Evolutionary conservation across 345 rosid species (phyloP).

Genomic region (Abelmoschus esculentus): DNA sequence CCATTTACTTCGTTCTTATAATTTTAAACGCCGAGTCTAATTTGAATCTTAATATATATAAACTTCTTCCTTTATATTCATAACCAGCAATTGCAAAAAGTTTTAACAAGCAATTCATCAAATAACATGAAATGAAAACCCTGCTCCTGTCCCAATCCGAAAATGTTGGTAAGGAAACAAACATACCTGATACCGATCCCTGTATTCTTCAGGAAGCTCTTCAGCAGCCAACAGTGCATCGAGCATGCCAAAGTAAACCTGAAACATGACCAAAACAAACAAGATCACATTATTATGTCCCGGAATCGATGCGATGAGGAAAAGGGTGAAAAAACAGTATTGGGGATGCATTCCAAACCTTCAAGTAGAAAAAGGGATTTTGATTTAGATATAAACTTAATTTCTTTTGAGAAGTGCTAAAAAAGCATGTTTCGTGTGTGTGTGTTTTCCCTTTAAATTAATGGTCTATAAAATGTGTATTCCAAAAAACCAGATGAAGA

Average conservation of each 20-base stretch:
- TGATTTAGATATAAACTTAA: neutral
- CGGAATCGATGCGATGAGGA: neutral
- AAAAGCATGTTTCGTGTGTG: neutral
- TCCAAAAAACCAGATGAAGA: neutral
- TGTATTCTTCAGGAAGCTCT: slow-evolving; percentile 87
- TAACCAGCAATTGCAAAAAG: neutral
- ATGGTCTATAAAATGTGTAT: neutral
- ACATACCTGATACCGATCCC: slow-evolving; percentile 69
- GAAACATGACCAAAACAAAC: neutral
- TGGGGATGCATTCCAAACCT: neutral
- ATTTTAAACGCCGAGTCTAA: neutral
- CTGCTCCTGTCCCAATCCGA: neutral
- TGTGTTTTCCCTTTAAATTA: neutral
- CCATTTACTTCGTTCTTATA: neutral
- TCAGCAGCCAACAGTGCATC: slow-evolving; percentile 80
- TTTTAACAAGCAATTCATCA: neutral
- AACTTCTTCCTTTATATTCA: neutral
- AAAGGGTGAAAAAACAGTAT: neutral
- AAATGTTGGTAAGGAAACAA: neutral
- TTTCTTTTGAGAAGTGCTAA: neutral
- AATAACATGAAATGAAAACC: neutral
- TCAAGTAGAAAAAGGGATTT: neutral
- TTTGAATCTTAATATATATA: neutral
- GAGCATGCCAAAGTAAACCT: slow-evolving; percentile 97
- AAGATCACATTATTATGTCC: neutral